These are phyloP conservation scores for Pichia sp. DNA, from an alignment of 1,139 yeast species.

Conservation along the genomic window DNA sequence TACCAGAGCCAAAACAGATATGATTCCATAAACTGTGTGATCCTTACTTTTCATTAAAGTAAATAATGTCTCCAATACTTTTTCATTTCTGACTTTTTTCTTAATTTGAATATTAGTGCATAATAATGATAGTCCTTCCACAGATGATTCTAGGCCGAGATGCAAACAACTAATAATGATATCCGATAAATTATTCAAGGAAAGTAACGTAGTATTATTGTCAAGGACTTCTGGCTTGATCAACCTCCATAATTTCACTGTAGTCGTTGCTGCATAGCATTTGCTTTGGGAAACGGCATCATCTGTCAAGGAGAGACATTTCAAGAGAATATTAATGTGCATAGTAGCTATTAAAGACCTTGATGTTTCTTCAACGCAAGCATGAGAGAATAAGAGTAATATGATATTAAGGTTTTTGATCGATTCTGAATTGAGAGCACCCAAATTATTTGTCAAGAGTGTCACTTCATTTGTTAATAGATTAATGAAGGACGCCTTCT, in stretches of 20 bases:
- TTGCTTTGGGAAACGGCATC: slow-evolving; percentile 8
- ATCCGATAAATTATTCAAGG: slow-evolving; percentile 28
- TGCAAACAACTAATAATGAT: slow-evolving; percentile 25
- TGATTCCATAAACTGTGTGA: slow-evolving; percentile 35
- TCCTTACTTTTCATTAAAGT: slow-evolving; percentile 5
- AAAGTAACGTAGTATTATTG: slow-evolving; percentile 22
- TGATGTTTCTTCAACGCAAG: slow-evolving; percentile 28
- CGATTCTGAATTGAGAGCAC: slow-evolving; percentile 4
- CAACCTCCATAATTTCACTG: slow-evolving; percentile 44
- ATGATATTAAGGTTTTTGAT: slow-evolving; percentile 14
- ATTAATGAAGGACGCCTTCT: slow-evolving; percentile 19
- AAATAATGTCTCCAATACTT: slow-evolving; percentile 27
- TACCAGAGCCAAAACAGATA: slow-evolving; percentile 39
- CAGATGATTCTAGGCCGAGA: slow-evolving; percentile 11
- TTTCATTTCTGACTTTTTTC: slow-evolving; percentile 35
- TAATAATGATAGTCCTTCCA: slow-evolving; percentile 47
- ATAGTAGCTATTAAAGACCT: slow-evolving; percentile 26
- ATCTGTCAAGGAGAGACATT: slow-evolving; percentile 15
- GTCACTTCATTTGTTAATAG: slow-evolving; percentile 25
- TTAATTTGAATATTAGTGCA: slow-evolving; percentile 38
- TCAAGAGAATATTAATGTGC: slow-evolving; percentile 21
- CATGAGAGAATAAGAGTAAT: slow-evolving; percentile 25
- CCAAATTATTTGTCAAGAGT: slow-evolving; percentile 11
- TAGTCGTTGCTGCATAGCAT: slow-evolving; percentile 35
- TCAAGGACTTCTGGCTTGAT: slow-evolving; percentile 32